Percentiles rank a stretch among this genome's conserved stretches.
phyloP scores from a whole-genome alignment of 306 rosid species.

The Dalbergia cultrata region DNA sequence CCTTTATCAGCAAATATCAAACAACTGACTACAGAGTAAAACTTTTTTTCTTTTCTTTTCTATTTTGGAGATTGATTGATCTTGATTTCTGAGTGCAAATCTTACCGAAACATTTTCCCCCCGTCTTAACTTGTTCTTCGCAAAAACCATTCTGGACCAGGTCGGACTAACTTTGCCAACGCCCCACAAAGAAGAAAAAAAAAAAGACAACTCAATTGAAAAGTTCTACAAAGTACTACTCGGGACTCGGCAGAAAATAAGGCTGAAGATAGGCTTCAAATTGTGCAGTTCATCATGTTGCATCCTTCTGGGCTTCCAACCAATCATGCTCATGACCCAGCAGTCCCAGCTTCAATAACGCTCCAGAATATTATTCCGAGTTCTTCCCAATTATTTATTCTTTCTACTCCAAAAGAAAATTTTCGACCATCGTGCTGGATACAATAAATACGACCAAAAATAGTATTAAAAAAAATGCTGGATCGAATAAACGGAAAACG shows the following conservation, averaged over 20 bases:
- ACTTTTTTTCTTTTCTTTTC: too few species aligned
- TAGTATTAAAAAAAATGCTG: too few species aligned
- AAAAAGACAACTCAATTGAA: too few species aligned
- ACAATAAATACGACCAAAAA: not conserved
- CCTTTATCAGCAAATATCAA: too few species aligned
- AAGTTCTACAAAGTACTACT: not conserved
- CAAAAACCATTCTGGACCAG: not conserved
- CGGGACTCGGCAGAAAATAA: not conserved
- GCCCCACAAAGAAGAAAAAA: not conserved
- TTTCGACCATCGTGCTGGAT: not conserved
- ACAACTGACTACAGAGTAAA: too few species aligned
- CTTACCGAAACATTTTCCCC: not conserved
- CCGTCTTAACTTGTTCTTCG: not conserved
- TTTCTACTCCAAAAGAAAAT: not conserved
- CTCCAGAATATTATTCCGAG: not conserved
- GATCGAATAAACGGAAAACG: not conserved
- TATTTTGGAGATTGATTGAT: too few species aligned
- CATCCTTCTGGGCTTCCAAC: too few species aligned
- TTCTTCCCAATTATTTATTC: not conserved
- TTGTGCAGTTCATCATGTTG: not conserved
- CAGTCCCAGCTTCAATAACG: not conserved
- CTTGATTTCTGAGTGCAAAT: too few species aligned
- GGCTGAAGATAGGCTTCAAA: slow-evolving; percentile 4
- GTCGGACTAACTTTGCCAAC: not conserved
- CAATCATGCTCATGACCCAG: not conserved